Conservation (phyloP, 2,329 filamentous ascomycete species). For the Calonectria honghensis region DNA sequence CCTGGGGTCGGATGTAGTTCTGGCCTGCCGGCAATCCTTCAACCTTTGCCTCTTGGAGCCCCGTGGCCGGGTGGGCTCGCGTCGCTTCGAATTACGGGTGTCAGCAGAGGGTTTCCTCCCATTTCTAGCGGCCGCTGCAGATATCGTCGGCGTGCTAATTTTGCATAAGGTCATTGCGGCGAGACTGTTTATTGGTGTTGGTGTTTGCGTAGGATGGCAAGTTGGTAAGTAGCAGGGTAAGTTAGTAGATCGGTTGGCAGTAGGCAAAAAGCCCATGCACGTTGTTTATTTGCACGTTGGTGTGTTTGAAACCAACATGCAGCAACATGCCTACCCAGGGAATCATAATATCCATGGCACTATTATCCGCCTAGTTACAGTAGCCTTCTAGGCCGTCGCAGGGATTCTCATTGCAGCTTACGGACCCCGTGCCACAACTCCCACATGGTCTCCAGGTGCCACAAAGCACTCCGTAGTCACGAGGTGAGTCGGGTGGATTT, state of each 20-base stretch:
- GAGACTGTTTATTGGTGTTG: background rate
- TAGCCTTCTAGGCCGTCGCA: too few relatives aligned
- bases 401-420: background rate
- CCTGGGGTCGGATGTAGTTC: background rate
- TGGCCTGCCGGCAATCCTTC: too few relatives aligned
- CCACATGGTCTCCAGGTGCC: background rate
- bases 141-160: background rate
- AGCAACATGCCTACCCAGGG: too few relatives aligned
- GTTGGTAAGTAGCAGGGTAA: background rate
- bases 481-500: background rate
- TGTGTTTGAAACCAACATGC: too few relatives aligned
- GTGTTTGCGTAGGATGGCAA: background rate
- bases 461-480: background rate
- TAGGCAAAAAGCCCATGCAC: background rate
- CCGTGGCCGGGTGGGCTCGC: background rate
- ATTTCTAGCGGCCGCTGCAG: background rate
- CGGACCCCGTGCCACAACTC: background rate
- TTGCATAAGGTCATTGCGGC: background rate
- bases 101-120: background rate
- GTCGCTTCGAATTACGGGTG: too few relatives aligned
- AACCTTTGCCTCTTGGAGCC: background rate
- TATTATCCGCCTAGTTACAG: background rate
- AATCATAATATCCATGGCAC: too few relatives aligned
- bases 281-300: too few relatives aligned
- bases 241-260: background rate